A percentile compares a stretch with the other conserved stretches of the same genome.
Evolutionary conservation across 148 eudicot species (phyloP).

Genomic region (Rhododendron griersonianum): DNA sequence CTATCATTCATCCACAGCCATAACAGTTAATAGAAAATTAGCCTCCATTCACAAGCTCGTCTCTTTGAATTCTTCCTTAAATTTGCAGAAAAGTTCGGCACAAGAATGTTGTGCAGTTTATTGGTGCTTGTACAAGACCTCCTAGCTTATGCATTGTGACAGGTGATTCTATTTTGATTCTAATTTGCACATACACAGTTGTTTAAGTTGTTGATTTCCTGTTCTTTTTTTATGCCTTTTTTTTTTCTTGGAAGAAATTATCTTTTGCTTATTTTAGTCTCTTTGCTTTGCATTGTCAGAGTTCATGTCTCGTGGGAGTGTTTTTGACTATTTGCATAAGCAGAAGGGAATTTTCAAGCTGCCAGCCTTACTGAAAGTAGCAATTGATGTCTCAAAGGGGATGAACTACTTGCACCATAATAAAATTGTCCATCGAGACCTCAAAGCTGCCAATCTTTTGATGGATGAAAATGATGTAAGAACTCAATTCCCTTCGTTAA

Average conservation of each 20-base stretch:
- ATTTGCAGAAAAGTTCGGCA: constrained; percentile 66
- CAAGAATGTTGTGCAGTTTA: constrained; percentile 81
- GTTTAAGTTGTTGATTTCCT: not conserved
- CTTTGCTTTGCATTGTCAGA: constrained; percentile 33
- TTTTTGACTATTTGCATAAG: constrained; percentile 75
- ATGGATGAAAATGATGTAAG: constrained; percentile 79
- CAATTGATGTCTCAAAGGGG: constrained; percentile 74
- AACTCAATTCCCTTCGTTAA: constrained; percentile 1
- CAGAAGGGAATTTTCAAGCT: constrained; percentile 51
- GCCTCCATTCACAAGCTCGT: not conserved
- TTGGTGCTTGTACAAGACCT: constrained; percentile 78
- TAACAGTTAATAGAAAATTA: not conserved
- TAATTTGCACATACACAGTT: not conserved
- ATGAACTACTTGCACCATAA: constrained; percentile 87
- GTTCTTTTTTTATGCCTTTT: not conserved
- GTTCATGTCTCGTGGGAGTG: constrained; percentile 74
- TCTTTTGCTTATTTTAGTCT: not conserved
- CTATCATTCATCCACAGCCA: not conserved
- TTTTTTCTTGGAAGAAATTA: too few species aligned
- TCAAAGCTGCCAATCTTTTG: constrained; percentile 85
- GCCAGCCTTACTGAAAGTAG: constrained; percentile 60
- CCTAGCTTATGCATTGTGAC: constrained; percentile 68
- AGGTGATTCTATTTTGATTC: constrained; percentile 34
- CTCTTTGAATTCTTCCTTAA: constrained; percentile 2
- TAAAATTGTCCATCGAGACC: constrained; percentile 80